A percentile compares a stretch with the other conserved stretches of the same genome.
Evolutionary conservation across 352 stramenopile species (phyloP).

Genomic region (Globisporangium emineosum): DNA sequence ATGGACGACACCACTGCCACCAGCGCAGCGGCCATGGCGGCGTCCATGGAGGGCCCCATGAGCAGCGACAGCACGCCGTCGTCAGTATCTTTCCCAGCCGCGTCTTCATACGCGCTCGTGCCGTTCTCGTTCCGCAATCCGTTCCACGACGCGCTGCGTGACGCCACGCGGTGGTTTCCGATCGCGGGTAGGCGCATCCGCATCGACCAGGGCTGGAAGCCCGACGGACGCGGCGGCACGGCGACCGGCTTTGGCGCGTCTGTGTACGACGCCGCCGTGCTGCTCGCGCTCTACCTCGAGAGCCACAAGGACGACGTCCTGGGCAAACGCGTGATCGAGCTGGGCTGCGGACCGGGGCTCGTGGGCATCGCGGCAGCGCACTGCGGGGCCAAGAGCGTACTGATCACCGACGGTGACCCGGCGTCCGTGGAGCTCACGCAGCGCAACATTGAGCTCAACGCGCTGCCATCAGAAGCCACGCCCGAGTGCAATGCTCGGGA

Average conservation of each 20-base stretch:
- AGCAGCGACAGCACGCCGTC: neutral
- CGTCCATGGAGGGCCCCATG: conserved; percentile 12
- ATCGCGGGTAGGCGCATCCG: conserved; percentile 52
- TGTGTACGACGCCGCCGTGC: conserved; percentile 77
- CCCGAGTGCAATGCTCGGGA: conserved; percentile 29
- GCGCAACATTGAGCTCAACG: conserved; percentile 53
- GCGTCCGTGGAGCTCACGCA: conserved; percentile 62
- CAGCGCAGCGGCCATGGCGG: neutral
- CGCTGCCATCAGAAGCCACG: conserved; percentile 19
- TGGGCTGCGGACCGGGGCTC: conserved; percentile 72
- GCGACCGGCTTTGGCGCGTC: conserved; percentile 74
- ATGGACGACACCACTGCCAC: neutral
- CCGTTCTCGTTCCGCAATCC: conserved; percentile 72
- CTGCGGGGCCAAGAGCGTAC: conserved; percentile 37
- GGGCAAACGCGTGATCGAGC: conserved; percentile 62
- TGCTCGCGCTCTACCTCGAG: conserved; percentile 77
- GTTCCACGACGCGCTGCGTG: conserved; percentile 71
- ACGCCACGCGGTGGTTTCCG: conserved; percentile 61
- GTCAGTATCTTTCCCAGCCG: neutral
- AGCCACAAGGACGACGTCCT: conserved; percentile 43
- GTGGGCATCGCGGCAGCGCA: conserved; percentile 65
- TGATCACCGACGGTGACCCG: conserved; percentile 72
- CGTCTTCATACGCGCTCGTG: conserved; percentile 35
- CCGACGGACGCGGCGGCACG: conserved; percentile 71
- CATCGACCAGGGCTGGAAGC: conserved; percentile 78